These are phyloP conservation scores for Boletus sp. DNA, from an alignment of 768 basidiomycete species.

Conservation along the genomic window DNA sequence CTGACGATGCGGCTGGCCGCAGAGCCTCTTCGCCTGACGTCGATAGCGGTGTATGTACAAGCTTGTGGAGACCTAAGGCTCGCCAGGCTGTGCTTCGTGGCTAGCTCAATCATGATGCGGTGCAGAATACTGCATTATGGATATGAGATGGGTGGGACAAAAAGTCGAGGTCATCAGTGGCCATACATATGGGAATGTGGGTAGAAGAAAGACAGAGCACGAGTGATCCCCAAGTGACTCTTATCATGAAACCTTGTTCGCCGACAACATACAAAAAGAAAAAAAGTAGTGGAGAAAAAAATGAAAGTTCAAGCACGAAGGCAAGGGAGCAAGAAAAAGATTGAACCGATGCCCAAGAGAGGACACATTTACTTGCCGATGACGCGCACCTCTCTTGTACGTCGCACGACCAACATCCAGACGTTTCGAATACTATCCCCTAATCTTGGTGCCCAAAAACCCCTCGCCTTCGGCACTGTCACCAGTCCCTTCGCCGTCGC, in stretches of 20 bases:
- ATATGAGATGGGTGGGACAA: not conserved
- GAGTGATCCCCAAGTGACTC: not conserved
- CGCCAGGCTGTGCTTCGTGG: too few species aligned
- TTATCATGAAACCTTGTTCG: not conserved
- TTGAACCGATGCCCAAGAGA: not conserved
- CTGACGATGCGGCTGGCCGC: too few species aligned
- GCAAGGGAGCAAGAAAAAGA: not conserved
- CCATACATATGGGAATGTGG: not conserved
- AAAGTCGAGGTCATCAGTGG: not conserved
- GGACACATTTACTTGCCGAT: not conserved
- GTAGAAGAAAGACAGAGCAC: not conserved
- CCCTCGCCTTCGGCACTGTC: constrained; percentile 33
- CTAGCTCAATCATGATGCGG: not conserved
- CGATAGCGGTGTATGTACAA: too few species aligned
- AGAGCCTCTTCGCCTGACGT: too few species aligned
- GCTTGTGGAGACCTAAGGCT: too few species aligned
- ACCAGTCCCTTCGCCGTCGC: constrained; percentile 19
- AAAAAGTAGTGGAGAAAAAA: not conserved
- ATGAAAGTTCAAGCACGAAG: not conserved
- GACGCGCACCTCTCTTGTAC: not conserved
- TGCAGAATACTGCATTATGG: not conserved
- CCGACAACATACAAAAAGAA: not conserved
- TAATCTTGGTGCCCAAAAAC: constrained; percentile 26
- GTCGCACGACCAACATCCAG: not conserved
- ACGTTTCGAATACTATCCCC: constrained; percentile 2